Percentiles rank a stretch among this genome's conserved stretches.
phyloP scores from a whole-genome alignment of 306 rosid genomes.

The Vicia sativa region DNA sequence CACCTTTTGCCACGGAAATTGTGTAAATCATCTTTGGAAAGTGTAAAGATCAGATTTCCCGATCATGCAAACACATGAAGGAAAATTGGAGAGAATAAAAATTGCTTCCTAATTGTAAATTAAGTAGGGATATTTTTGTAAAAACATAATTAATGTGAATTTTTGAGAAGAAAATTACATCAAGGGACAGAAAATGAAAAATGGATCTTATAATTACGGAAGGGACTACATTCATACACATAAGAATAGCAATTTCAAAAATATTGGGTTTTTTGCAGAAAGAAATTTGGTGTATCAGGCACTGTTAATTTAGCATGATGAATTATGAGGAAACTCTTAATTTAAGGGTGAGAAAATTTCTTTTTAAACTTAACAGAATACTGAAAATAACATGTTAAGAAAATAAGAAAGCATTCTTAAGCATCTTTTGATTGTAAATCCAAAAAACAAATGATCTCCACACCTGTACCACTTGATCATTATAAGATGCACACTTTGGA shows the following conservation, averaged over 20 bases:
- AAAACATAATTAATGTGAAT: neutral
- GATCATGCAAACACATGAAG: slow-evolving; percentile 17
- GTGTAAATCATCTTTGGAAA: slow-evolving; percentile 23
- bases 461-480: slow-evolving; percentile 78
- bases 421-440: slow-evolving; percentile 35
- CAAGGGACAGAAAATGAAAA: neutral
- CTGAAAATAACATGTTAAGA: slow-evolving; percentile 15
- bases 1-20: slow-evolving; percentile 23
- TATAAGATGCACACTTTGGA: slow-evolving; percentile 75
- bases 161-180: neutral
- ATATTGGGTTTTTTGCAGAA: neutral
- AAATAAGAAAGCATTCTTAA: slow-evolving; percentile 21
- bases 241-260: neutral
- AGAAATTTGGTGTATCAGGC: neutral
- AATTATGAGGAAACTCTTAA: neutral
- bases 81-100: slow-evolving; percentile 1
- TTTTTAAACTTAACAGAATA: neutral
- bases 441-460: slow-evolving; percentile 26
- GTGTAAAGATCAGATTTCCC: slow-evolving; percentile 26
- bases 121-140: neutral
- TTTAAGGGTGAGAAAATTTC: neutral
- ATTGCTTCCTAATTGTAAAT: neutral
- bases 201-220: neutral
- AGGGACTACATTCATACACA: neutral
- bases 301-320: neutral